phyloP scores from a whole-genome alignment of 768 basidiomycete genomes.

The Suillus occidentalis region DNA sequence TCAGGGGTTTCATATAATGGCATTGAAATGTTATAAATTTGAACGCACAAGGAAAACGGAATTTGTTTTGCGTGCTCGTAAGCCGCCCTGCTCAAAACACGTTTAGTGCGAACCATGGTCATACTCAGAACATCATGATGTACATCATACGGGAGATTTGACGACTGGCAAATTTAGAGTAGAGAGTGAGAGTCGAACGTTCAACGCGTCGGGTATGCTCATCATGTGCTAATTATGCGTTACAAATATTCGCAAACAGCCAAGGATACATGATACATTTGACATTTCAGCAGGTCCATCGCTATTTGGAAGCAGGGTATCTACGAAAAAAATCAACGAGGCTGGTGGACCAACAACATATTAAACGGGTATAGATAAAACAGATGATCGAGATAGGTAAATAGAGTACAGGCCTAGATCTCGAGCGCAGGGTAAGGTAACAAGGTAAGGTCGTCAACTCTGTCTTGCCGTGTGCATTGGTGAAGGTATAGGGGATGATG shows the following conservation, averaged over 20 bases:
- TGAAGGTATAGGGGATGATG: constrained; percentile 16
- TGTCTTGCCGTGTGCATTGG: constrained; percentile 27
- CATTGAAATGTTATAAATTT: not conserved
- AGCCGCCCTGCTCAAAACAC: not conserved
- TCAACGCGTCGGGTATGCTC: not conserved
- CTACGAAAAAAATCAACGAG: constrained; percentile 9
- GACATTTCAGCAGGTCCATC: constrained; percentile 2
- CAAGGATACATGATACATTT: not conserved
- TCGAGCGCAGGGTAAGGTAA: not conserved
- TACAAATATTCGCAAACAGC: not conserved
- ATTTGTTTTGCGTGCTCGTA: constrained; percentile 19
- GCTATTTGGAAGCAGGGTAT: constrained; percentile 20
- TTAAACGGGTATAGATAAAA: constrained; percentile 30
- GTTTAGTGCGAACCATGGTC: no score
- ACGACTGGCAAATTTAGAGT: not conserved
- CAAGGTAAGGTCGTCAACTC: constrained; percentile 14
- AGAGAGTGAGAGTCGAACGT: not conserved
- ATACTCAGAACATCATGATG: not conserved
- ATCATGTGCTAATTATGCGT: not conserved
- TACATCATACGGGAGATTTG: not conserved
- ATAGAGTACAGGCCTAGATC: constrained; percentile 1
- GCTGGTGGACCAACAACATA: constrained; percentile 9
- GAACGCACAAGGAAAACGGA: constrained; percentile 47
- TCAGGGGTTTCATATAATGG: constrained; percentile 8
- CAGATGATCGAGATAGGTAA: constrained; percentile 17